These are phyloP conservation scores for Hymenoscyphus linearis DNA, from an alignment of 2,329 filamentous ascomycete genomes.

Conservation along the genomic window DNA sequence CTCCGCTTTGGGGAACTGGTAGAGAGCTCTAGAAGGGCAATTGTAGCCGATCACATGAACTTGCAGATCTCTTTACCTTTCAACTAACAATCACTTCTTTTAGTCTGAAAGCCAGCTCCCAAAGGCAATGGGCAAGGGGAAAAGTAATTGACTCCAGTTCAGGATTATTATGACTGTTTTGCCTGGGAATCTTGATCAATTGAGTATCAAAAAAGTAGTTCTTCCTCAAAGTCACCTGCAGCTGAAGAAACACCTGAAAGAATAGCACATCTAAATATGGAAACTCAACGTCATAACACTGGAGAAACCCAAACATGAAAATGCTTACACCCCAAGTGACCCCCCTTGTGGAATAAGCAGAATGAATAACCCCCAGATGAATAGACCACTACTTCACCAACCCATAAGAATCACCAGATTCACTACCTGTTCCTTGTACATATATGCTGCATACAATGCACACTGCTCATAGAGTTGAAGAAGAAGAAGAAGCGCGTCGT, in stretches of 20 bases:
- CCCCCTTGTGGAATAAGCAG: not conserved
- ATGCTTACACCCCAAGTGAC: too few species aligned
- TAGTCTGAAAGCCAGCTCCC: not conserved
- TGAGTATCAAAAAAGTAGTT: not conserved
- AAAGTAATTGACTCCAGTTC: not conserved
- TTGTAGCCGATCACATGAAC: not conserved
- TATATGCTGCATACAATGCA: not conserved
- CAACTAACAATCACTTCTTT: not conserved
- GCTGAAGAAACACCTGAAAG: not conserved
- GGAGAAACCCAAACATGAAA: not conserved
- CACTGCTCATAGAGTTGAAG: not conserved
- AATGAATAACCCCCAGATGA: not conserved
- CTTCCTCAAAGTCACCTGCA: not conserved
- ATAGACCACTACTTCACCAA: not conserved
- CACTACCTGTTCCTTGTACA: not conserved
- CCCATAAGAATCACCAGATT: not conserved
- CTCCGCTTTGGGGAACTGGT: not conserved
- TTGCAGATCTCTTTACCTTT: not conserved
- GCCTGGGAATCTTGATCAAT: not conserved
- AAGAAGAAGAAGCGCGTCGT: not conserved
- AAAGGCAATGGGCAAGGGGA: not conserved
- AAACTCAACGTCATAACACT: not conserved
- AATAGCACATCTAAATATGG: not conserved
- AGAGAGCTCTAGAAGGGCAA: not conserved
- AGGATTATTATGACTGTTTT: not conserved